A percentile compares a stretch with the other conserved stretches of the same genome.
Evolutionary conservation across 345 rosid genomes (phyloP).

Genomic region (Aquilaria malaccensis): DNA sequence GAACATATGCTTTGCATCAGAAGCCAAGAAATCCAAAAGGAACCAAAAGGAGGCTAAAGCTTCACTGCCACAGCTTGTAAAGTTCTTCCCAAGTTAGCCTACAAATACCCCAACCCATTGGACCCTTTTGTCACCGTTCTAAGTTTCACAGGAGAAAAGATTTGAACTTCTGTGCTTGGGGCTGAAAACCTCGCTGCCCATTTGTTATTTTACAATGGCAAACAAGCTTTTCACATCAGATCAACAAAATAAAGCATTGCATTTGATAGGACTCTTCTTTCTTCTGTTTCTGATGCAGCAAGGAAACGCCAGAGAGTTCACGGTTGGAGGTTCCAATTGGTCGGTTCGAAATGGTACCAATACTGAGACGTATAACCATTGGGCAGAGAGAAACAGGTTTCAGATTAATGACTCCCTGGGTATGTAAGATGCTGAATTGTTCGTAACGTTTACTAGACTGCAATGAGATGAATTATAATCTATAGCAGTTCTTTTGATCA

Average conservation of each 20-base stretch:
- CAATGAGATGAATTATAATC: no score
- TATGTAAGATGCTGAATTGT: constrained; percentile 20
- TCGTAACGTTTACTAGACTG: no score
- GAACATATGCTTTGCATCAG: constrained; percentile 62
- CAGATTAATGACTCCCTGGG: constrained; percentile 73
- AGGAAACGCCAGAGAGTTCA: constrained; percentile 39
- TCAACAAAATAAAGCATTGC: constrained; percentile 9
- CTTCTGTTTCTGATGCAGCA: constrained; percentile 30
- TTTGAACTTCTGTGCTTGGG: neutral
- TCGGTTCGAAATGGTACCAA: constrained; percentile 28
- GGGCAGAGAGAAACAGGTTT: constrained; percentile 79
- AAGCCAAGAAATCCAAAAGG: constrained; percentile 37
- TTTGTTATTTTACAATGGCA: constrained; percentile 18
- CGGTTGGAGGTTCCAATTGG: constrained; percentile 63
- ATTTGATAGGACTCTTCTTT: constrained; percentile 31
- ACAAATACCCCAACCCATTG: constrained; percentile 37
- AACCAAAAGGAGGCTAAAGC: constrained; percentile 35
- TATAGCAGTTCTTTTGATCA: neutral
- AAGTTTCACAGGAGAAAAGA: neutral
- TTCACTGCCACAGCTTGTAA: constrained; percentile 46
- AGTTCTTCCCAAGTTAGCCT: constrained; percentile 31
- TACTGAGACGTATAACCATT: constrained; percentile 31
- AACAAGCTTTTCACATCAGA: constrained; percentile 15
- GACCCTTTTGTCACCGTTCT: constrained; percentile 17
- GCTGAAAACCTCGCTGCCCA: neutral